Conservation (phyloP, 1,284 basidiomycete genomes). For the Trametes versicolor region DNA sequence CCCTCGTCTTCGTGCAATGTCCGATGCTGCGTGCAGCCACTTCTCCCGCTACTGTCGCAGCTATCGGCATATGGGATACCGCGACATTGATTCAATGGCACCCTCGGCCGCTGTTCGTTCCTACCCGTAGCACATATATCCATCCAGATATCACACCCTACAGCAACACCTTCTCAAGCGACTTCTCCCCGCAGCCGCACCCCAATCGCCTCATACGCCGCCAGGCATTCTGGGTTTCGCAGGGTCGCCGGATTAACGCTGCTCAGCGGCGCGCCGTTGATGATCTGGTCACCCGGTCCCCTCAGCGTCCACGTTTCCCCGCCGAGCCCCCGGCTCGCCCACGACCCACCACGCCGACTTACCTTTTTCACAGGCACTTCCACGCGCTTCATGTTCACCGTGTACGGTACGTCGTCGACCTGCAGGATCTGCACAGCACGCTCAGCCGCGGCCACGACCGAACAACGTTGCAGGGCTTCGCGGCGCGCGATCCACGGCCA, state of each 20-base stretch:
- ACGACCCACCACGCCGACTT: constrained; percentile 27
- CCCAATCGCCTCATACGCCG: constrained; percentile 71
- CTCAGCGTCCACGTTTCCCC: constrained; percentile 31
- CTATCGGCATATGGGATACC: not conserved
- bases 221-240: constrained; percentile 79
- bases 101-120: not conserved
- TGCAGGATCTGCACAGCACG: constrained; percentile 64
- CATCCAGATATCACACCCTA: constrained; percentile 1
- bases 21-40: not conserved
- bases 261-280: constrained; percentile 80
- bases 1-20: constrained; percentile 1
- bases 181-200: constrained; percentile 40
- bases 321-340: constrained; percentile 5
- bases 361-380: constrained; percentile 88
- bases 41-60: constrained; percentile 1
- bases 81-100: not conserved
- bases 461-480: constrained; percentile 35
- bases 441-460: constrained; percentile 21
- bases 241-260: constrained; percentile 83
- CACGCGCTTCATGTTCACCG: constrained; percentile 87
- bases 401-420: constrained; percentile 83
- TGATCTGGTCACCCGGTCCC: constrained; percentile 58
- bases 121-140: not conserved
- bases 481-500: not conserved
- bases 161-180: constrained; percentile 16